These are phyloP conservation scores for Fonsecaea multimorphosa DNA, from an alignment of 2,329 filamentous ascomycete species.

Conservation along the genomic window DNA sequence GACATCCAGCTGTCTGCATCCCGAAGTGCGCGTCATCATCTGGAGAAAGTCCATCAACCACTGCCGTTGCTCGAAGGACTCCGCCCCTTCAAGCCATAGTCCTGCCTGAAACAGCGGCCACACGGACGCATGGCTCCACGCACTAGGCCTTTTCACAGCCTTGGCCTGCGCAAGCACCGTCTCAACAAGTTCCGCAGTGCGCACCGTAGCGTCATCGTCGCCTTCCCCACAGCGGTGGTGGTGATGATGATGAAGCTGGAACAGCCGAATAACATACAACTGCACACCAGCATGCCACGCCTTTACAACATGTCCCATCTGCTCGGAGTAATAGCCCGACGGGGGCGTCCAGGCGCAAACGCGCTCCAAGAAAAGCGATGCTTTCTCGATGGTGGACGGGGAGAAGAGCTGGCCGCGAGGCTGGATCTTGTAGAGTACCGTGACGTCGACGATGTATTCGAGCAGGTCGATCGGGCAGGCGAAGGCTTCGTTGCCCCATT, in stretches of 20 bases:
- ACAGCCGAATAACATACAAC: conserved; percentile 15
- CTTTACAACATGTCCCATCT: conserved; percentile 12
- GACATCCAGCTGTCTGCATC: conserved; percentile 14
- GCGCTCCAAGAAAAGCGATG: not conserved
- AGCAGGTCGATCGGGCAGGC: conserved; percentile 22
- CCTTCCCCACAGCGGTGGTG: no score
- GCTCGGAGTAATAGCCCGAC: conserved; percentile 13
- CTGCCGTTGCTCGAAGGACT: not conserved
- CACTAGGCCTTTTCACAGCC: not conserved
- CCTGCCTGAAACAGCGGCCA: conserved; percentile 16
- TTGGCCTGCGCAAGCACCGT: conserved; percentile 5
- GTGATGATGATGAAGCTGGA: conserved; percentile 14
- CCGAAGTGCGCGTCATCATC: conserved; percentile 10
- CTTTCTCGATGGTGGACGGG: conserved; percentile 5
- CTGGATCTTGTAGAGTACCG: conserved; percentile 20
- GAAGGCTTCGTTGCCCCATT: conserved; percentile 22
- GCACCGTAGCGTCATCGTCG: not conserved
- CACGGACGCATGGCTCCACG: conserved; percentile 17
- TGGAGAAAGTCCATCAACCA: conserved; percentile 11
- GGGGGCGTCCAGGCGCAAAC: conserved; percentile 5
- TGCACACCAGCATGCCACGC: conserved; percentile 17
- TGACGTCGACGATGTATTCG: conserved; percentile 22
- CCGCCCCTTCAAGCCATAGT: conserved; percentile 12
- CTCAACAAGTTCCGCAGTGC: conserved; percentile 5
- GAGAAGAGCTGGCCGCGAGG: conserved; percentile 17